Evolutionary conservation across 768 basidiomycete species (phyloP).

Genomic region (Floccularia luteovirens): DNA sequence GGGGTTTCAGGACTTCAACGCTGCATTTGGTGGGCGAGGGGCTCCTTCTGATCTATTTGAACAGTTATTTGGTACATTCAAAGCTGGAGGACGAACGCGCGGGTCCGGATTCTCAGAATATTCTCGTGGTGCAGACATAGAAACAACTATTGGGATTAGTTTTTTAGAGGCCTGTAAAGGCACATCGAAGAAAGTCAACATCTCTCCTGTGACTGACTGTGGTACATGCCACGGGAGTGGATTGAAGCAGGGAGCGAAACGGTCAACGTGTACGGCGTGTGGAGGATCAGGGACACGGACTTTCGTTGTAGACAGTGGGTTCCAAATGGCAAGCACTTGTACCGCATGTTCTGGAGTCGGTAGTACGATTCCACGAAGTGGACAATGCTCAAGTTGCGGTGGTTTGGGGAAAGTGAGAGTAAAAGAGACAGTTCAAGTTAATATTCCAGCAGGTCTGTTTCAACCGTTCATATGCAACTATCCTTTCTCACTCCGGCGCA

Average conservation of each 20-base stretch:
- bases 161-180: conserved; percentile 98
- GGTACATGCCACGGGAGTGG: conserved; percentile 80
- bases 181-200: conserved; percentile 61
- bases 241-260: conserved; percentile 79
- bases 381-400: conserved; percentile 72
- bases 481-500: conserved; percentile 18
- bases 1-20: conserved; percentile 60
- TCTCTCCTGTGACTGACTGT: conserved; percentile 81
- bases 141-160: conserved; percentile 62
- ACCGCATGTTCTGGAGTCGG: conserved; percentile 76
- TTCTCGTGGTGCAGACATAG: conserved; percentile 74
- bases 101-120: conserved; percentile 34
- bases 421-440: conserved; percentile 70
- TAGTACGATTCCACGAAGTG: conserved; percentile 66
- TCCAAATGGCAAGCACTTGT: conserved; percentile 96
- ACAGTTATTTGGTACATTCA: conserved; percentile 72
- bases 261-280: conserved; percentile 72
- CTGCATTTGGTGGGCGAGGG: conserved; percentile 43
- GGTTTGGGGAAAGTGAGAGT: conserved; percentile 86
- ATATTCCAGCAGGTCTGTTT: conserved; percentile 76
- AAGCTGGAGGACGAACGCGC: conserved; percentile 37
- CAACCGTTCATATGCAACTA: conserved; percentile 3
- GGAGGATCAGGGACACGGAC: conserved; percentile 83
- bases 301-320: conserved; percentile 87
- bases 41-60: conserved; percentile 61